Evolutionary conservation across 1,284 basidiomycete genomes (phyloP).

Genomic region (Rhizoctonia solani): DNA sequence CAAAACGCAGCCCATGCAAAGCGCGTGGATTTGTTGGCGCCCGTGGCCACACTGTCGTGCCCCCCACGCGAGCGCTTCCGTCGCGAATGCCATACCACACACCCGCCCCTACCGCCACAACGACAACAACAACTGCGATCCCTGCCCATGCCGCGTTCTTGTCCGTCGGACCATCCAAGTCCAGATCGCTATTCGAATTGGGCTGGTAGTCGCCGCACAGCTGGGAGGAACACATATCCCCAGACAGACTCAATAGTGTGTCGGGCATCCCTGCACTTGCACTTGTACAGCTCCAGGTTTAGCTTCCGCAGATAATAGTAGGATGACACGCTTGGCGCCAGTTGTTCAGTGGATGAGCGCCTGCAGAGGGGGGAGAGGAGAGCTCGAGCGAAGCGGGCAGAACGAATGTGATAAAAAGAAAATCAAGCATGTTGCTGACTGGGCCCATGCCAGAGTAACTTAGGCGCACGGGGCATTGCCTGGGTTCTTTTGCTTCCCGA

Average conservation of each 20-base stretch:
- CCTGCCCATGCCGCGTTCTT: conserved; percentile 22
- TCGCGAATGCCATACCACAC: conserved; percentile 13
- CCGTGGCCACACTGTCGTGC: conserved; percentile 14
- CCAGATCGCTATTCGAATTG: conserved; percentile 1
- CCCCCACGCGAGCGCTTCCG: conserved; percentile 9
- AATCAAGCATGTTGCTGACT: conserved; percentile 18
- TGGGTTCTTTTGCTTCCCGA: conserved; percentile 29
- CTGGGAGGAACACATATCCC: conserved; percentile 11
- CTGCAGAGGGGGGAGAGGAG: background rate
- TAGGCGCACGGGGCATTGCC: conserved; percentile 6
- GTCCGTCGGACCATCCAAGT: background rate
- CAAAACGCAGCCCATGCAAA: conserved; percentile 1
- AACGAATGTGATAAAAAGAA: conserved; percentile 4
- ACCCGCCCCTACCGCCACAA: background rate
- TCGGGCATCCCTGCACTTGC: background rate
- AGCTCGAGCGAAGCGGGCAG: background rate
- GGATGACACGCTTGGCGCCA: no score
- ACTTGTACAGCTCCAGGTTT: no score
- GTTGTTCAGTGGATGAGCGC: background rate
- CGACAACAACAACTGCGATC: conserved; percentile 25
- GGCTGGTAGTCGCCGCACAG: background rate
- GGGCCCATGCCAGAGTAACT: no score
- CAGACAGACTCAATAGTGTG: background rate
- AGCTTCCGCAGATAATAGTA: no score
- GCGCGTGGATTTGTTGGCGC: background rate